Conservation (phyloP, 108 stramenopile species). For the Seminavis robusta region DNA sequence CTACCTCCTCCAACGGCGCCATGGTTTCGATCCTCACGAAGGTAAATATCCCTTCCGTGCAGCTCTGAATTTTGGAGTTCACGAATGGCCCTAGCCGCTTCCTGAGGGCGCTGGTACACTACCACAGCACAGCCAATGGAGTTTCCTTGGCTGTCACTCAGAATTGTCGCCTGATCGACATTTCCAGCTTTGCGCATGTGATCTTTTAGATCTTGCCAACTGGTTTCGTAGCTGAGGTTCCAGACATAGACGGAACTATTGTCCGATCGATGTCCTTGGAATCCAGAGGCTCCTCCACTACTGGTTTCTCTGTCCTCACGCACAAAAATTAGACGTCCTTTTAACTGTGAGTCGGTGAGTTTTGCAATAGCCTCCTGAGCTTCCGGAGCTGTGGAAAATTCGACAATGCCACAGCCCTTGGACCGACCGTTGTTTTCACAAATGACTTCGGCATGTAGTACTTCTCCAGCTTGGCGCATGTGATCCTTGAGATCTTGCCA, state of each 20-base stretch:
- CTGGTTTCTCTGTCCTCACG: constrained; percentile 73
- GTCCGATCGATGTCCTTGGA: not conserved
- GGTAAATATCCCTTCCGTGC: constrained; percentile 77
- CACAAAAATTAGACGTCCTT: constrained; percentile 80
- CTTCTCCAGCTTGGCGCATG: constrained; percentile 82
- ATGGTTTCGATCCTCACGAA: constrained; percentile 81
- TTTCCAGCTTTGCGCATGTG: constrained; percentile 91
- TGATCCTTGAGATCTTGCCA: constrained; percentile 93
- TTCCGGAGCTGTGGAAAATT: constrained; percentile 75
- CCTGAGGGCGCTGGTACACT: constrained; percentile 81
- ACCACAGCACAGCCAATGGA: constrained; percentile 94
- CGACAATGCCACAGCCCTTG: constrained; percentile 93
- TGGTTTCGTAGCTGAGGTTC: constrained; percentile 77
- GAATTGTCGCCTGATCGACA: constrained; percentile 86
- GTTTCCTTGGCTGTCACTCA: constrained; percentile 72
- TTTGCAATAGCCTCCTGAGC: constrained; percentile 70
- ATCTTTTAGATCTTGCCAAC: constrained; percentile 94
- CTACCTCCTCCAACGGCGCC: constrained; percentile 39
- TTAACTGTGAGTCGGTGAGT: constrained; percentile 77
- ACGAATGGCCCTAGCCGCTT: constrained; percentile 84
- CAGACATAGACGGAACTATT: constrained; percentile 76
- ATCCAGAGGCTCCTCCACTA: constrained; percentile 18
- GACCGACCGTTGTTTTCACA: constrained; percentile 79
- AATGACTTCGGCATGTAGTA: constrained; percentile 84
- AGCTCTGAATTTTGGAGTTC: constrained; percentile 79